Base-by-base conservation (phyloP, 768 basidiomycete genomes). In the Vararia minispora region DNA sequence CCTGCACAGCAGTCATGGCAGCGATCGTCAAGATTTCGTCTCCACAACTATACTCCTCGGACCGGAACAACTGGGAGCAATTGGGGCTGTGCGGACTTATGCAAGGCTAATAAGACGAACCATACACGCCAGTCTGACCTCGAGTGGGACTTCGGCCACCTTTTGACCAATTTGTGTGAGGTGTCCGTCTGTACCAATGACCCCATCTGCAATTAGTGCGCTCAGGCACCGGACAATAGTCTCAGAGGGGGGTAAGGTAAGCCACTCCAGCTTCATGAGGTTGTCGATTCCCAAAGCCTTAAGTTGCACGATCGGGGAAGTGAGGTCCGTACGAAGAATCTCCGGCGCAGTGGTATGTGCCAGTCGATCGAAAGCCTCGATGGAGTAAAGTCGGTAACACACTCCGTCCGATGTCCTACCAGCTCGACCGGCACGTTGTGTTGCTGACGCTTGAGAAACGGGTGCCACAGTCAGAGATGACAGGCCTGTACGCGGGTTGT, bases 21-120 rank as follows among this genome's bases (percentile, higher is more conserved):
- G 90, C 86, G 38, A 99, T 95, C 0, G 91, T 90, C 37, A 99
- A 63, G 34, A 95, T 86, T 54, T 99, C 95, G 49, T 97, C 90
- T 3, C 94, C 89, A 47, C 95, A 99, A 48, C 72, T 71, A 56
- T 81, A 83, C 4, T 84, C 79, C 49, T 80, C 78, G 14, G 91
- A 94, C 41, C 66, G 74, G 47, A 98, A 86, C 3, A 99, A 57
- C 94, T 99, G 44, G 0, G 45, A 12, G 11, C 36, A 14, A 21
- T 29, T 9, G 33, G 10, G 38, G 24, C 13, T 12, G 17, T 21
- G 32, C n/a, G 34, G 31, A 27, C 27, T 32, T 30, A 18, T 28
- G 6, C 3, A 17, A 25, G 29, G 27, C 33, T 8, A 13, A 23
- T 28, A 16, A 11, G 18, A 37, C 68, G 53, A 47, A 97, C 94